phyloP scores from a whole-genome alignment of 805 yeast species.

The Priceomyces medius region DNA sequence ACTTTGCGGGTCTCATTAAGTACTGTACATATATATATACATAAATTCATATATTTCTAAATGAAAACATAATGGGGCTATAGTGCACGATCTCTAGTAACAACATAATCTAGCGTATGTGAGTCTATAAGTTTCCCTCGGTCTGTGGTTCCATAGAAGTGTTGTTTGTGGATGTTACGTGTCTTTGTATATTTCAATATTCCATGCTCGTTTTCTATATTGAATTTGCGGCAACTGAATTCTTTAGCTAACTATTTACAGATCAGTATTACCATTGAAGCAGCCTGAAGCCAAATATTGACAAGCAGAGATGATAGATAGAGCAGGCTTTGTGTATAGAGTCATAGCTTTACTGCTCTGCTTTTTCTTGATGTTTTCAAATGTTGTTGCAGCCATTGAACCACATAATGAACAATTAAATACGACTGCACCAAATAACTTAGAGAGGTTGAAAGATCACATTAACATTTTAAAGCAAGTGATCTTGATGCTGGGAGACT shows the following conservation, averaged over 20 bases:
- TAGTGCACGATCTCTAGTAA: no score
- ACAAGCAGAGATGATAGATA: background rate
- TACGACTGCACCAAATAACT: background rate
- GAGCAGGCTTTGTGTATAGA: background rate
- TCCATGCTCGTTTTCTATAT: conserved; percentile 1
- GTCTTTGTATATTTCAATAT: background rate
- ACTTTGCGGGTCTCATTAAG: background rate
- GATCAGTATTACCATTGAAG: background rate
- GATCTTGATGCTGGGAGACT: conserved; percentile 6
- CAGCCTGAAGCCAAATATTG: background rate
- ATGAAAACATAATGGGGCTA: no score
- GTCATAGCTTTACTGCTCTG: background rate
- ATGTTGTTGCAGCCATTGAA: background rate
- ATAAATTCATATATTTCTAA: no score
- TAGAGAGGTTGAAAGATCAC: conserved; percentile 9
- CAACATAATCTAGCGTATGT: no score
- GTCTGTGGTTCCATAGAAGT: background rate
- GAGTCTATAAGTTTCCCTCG: no score
- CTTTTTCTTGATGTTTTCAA: background rate
- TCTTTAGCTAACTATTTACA: background rate
- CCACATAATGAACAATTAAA: background rate
- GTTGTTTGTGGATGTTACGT: background rate
- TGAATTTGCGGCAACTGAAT: background rate
- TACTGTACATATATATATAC: background rate
- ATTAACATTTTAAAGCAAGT: conserved; percentile 7